Percentiles rank a stretch among this genome's conserved stretches.
Evolutionary conservation across 1,139 yeast genomes (phyloP).

Genomic region (Tardiomyces depauwii): DNA sequence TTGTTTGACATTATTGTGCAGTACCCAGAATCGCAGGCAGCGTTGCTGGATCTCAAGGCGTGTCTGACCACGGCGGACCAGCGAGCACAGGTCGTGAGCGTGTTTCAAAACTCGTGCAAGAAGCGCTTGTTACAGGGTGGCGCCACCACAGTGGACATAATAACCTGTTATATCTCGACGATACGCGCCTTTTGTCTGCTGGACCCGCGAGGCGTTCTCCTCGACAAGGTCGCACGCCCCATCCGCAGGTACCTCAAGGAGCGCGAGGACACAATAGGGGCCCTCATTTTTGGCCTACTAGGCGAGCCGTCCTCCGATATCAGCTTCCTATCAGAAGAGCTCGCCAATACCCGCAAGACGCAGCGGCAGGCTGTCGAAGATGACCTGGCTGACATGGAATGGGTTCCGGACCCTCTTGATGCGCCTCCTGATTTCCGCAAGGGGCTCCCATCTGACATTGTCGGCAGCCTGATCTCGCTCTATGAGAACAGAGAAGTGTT

Average conservation of each 20-base stretch:
- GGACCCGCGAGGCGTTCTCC: slow-evolving; percentile 81
- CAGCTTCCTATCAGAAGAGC: slow-evolving; percentile 36
- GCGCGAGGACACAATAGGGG: slow-evolving; percentile 61
- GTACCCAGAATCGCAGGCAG: slow-evolving; percentile 48
- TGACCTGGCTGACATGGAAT: slow-evolving; percentile 38
- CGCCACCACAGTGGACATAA: slow-evolving; percentile 64
- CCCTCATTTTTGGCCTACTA: slow-evolving; percentile 62
- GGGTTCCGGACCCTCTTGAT: slow-evolving; percentile 92
- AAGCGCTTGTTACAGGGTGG: slow-evolving; percentile 65
- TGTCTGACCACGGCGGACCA: slow-evolving; percentile 24
- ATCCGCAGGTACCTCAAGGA: slow-evolving; percentile 56
- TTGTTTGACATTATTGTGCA: slow-evolving; percentile 50
- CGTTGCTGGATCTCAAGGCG: slow-evolving; percentile 51
- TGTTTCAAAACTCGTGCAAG: slow-evolving; percentile 43
- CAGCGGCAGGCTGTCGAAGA: slow-evolving; percentile 17
- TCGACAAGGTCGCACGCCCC: slow-evolving; percentile 69
- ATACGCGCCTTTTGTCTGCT: slow-evolving; percentile 61
- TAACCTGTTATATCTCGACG: slow-evolving; percentile 58
- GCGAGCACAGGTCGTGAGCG: slow-evolving; percentile 41
- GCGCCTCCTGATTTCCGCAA: slow-evolving; percentile 78
- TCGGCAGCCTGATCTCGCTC: slow-evolving; percentile 62
- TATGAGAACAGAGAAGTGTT: slow-evolving; percentile 73
- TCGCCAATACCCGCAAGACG: slow-evolving; percentile 20
- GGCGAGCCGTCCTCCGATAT: slow-evolving; percentile 32
- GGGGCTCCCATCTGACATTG: slow-evolving; percentile 49